Evolutionary conservation across 305 asterid genomes (phyloP).

Genomic region (Fraxinus paxiana): DNA sequence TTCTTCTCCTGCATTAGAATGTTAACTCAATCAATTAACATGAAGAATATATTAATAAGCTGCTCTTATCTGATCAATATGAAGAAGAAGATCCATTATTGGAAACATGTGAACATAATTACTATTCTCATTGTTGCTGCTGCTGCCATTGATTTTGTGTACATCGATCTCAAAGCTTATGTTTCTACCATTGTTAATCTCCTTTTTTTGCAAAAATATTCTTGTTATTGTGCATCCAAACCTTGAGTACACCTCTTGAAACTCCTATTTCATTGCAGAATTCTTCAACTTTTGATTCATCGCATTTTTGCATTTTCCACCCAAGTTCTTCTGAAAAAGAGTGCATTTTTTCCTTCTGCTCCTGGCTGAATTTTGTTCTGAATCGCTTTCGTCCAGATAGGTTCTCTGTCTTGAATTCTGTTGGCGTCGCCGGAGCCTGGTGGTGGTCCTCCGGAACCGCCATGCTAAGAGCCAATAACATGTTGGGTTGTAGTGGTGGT

Average conservation of each 20-base stretch:
- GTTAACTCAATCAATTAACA: slow-evolving; percentile 4
- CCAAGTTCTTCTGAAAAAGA: slow-evolving; percentile 51
- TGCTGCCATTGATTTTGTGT: neutral
- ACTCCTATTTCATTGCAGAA: slow-evolving; percentile 69
- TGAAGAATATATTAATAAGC: neutral
- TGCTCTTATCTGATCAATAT: slow-evolving; percentile 25
- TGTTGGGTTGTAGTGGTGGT: slow-evolving; percentile 4
- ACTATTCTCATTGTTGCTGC: slow-evolving; percentile 4
- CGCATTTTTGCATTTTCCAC: slow-evolving; percentile 63
- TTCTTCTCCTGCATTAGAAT: neutral
- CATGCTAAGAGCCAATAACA: slow-evolving; percentile 27
- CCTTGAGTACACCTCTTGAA: slow-evolving; percentile 55
- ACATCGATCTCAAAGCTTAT: slow-evolving; percentile 9
- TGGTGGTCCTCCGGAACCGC: slow-evolving; percentile 21
- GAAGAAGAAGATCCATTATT: slow-evolving; percentile 44
- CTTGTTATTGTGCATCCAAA: slow-evolving; percentile 91
- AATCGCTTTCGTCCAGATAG: slow-evolving; percentile 45
- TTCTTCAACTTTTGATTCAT: slow-evolving; percentile 40
- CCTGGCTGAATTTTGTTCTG: slow-evolving; percentile 51
- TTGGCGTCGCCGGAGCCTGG: slow-evolving; percentile 42
- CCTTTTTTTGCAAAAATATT: slow-evolving; percentile 35
- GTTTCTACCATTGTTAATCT: neutral
- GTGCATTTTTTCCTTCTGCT: slow-evolving; percentile 67
- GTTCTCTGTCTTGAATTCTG: slow-evolving; percentile 25
- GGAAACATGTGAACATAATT: slow-evolving; percentile 32